phyloP scores from a whole-genome alignment of 208 protist species.

The Willaertia magna region DNA sequence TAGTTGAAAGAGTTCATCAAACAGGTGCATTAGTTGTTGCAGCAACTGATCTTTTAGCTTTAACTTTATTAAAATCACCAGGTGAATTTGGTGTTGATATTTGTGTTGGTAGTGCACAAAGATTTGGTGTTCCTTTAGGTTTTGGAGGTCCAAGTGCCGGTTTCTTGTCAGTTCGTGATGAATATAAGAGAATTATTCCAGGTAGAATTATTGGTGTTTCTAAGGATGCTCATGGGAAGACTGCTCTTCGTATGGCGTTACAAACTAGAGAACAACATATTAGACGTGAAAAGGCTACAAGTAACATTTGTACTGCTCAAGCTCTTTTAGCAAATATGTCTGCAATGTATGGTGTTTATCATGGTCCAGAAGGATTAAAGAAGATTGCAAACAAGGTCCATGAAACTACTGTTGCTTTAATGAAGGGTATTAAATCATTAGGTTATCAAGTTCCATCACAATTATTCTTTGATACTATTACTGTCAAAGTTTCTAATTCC shows the following conservation, averaged over 20 bases:
- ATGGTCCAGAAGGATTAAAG: slow-evolving; percentile 83
- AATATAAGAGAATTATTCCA: slow-evolving; percentile 71
- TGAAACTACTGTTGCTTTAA: slow-evolving; percentile 51
- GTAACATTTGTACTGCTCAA: slow-evolving; percentile 95
- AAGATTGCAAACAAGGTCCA: slow-evolving; percentile 77
- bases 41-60: slow-evolving; percentile 79
- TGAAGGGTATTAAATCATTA: slow-evolving; percentile 53
- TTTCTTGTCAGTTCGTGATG: slow-evolving; percentile 75
- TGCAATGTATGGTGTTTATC: slow-evolving; percentile 91
- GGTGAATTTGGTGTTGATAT: slow-evolving; percentile 86
- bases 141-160: slow-evolving; percentile 95
- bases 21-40: slow-evolving; percentile 52
- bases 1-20: slow-evolving; percentile 50
- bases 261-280: slow-evolving; percentile 98
- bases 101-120: slow-evolving; percentile 72
- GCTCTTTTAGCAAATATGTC: slow-evolving; percentile 89
- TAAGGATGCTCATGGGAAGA: slow-evolving; percentile 65
- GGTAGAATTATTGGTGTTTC: slow-evolving; percentile 89
- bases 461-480: slow-evolving; percentile 76
- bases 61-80: slow-evolving; percentile 71
- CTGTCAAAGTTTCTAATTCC: slow-evolving; percentile 37
- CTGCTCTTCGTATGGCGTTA: slow-evolving; percentile 85
- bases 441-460: slow-evolving; percentile 27
- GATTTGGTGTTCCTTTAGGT: slow-evolving; percentile 82
- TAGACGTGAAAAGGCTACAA: slow-evolving; percentile 79